Percentiles rank a stretch among this genome's conserved stretches.
phyloP scores from a whole-genome alignment of 306 rosid genomes.

The Lupinus albus region DNA sequence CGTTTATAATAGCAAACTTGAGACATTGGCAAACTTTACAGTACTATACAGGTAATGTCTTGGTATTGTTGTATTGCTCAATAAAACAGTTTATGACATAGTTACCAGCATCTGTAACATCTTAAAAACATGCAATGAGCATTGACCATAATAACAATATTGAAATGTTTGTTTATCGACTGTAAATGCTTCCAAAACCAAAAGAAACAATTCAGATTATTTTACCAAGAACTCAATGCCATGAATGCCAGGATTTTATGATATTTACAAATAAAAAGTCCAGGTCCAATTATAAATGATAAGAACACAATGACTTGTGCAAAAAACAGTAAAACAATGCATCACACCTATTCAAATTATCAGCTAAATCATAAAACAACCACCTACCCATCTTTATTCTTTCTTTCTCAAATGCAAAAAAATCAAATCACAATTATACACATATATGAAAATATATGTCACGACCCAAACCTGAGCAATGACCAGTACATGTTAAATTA shows the following conservation, averaged over 20 bases:
- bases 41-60: not conserved
- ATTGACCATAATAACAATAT: not conserved
- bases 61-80: slow-evolving; percentile 1
- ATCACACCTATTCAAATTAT: not conserved
- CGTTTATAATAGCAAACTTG: not conserved
- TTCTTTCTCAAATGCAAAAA: not conserved
- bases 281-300: not conserved
- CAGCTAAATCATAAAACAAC: not conserved
- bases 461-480: too few species aligned
- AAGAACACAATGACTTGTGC: not conserved
- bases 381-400: not conserved
- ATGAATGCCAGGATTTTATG: not conserved
- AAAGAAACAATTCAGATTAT: not conserved
- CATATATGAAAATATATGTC: too few species aligned
- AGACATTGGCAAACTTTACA: not conserved
- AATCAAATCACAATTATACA: too few species aligned
- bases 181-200: not conserved
- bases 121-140: not conserved
- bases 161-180: not conserved
- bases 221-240: slow-evolving; percentile 19
- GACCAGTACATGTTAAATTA: too few species aligned
- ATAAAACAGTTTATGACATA: not conserved
- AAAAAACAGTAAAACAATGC: not conserved
- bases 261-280: not conserved
- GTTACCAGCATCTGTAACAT: not conserved